These are phyloP conservation scores for Colletotrichum musicola DNA, from an alignment of 2,329 filamentous ascomycete species.

Conservation along the genomic window DNA sequence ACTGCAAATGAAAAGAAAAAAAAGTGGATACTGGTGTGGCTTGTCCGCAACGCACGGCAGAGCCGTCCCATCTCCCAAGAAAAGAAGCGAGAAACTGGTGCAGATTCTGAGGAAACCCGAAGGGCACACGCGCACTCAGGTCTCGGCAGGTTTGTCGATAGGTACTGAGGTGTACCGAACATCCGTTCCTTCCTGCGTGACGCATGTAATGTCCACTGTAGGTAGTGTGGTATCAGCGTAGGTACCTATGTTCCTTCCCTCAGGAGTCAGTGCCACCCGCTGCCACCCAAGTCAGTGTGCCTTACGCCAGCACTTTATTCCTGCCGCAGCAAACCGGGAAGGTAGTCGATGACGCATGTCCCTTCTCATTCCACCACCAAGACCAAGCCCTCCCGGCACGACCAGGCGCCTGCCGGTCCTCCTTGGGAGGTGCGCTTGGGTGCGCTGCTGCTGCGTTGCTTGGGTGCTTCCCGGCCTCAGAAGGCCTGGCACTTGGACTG, in stretches of 20 bases:
- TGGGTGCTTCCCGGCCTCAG: conserved; percentile 31
- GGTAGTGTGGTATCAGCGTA: not conserved
- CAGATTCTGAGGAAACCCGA: not conserved
- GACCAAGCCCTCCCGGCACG: conserved; percentile 29
- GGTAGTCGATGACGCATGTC: conserved; percentile 39
- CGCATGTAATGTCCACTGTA: too few species aligned
- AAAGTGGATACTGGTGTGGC: conserved; percentile 27
- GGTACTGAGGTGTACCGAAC: not conserved
- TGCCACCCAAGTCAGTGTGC: not conserved
- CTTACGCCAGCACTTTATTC: conserved; percentile 27
- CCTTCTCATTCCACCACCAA: conserved; percentile 32
- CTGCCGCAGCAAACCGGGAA: conserved; percentile 39
- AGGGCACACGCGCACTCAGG: not conserved
- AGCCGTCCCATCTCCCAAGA: conserved; percentile 30
- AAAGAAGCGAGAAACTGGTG: not conserved
- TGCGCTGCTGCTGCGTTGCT: conserved; percentile 15
- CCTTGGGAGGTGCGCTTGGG: conserved; percentile 28
- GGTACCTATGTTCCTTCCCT: not conserved
- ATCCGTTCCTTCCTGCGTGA: too few species aligned
- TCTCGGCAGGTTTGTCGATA: too few species aligned
- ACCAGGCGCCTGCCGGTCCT: conserved; percentile 5
- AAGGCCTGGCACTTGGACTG: conserved; percentile 27
- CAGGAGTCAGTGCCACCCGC: too few species aligned
- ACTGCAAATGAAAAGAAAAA: conserved; percentile 18
- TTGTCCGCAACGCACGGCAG: conserved; percentile 35